phyloP scores from a whole-genome alignment of 2,329 filamentous ascomycete species.

The Aspergillus floridensis region DNA sequence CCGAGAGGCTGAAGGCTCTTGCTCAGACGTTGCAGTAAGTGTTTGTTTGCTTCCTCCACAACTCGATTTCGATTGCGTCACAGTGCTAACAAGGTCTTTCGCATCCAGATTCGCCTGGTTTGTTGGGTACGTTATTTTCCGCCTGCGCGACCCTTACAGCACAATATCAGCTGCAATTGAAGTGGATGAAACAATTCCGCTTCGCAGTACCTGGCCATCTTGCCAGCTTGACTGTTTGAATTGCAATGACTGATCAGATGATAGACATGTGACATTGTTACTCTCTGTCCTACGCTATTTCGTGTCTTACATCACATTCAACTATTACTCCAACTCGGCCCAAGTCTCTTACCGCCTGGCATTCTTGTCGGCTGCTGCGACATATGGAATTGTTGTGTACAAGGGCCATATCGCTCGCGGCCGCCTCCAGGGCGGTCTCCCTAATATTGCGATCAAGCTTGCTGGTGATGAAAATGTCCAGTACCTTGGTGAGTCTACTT shows the following conservation, averaged over 20 bases:
- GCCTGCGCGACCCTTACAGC: not conserved
- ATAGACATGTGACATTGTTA: conserved; percentile 81
- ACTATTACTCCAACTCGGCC: conserved; percentile 75
- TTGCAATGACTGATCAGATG: conserved; percentile 24
- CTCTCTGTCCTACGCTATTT: conserved; percentile 78
- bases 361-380: conserved; percentile 83
- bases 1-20: conserved; percentile 71
- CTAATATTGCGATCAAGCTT: conserved; percentile 63
- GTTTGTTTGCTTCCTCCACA: conserved; percentile 30
- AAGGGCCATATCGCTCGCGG: conserved; percentile 89
- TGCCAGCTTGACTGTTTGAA: not conserved
- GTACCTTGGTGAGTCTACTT: conserved; percentile 72
- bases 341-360: conserved; percentile 83
- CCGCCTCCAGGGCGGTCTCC: conserved; percentile 66
- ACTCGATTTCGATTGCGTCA: conserved; percentile 3
- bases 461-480: conserved; percentile 93
- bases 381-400: conserved; percentile 98
- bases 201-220: conserved; percentile 8
- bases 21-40: conserved; percentile 89
- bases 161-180: not conserved
- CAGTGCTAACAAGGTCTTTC: conserved; percentile 35
- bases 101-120: conserved; percentile 65
- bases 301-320: conserved; percentile 84
- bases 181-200: not conserved
- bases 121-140: conserved; percentile 62